phyloP scores from a whole-genome alignment of 2,329 filamentous ascomycete species.

The Trichoderma sp. region DNA sequence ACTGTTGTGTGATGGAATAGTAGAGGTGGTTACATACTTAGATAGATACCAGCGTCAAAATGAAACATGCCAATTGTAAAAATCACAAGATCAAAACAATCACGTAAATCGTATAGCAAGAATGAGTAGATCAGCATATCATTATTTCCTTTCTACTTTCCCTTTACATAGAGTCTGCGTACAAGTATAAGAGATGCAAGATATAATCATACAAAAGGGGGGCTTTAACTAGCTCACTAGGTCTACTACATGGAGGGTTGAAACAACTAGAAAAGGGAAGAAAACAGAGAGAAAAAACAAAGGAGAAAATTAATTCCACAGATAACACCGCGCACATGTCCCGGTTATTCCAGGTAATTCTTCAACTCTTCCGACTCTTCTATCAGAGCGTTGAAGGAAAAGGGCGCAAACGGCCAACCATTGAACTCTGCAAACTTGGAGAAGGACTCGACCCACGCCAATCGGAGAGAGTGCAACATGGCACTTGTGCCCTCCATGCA shows the following conservation, averaged over 20 bases:
- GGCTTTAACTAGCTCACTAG: conserved; percentile 24
- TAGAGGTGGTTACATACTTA: not conserved
- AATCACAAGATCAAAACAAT: too few relatives aligned
- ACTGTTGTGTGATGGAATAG: not conserved
- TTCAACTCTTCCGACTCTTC: conserved; percentile 73
- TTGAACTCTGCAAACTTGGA: conserved; percentile 95
- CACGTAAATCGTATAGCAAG: not conserved
- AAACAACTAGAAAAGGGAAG: not conserved
- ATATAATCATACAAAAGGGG: conserved; percentile 31
- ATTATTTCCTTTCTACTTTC: not conserved
- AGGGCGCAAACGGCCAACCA: conserved; percentile 82
- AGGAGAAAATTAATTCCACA: conserved; percentile 7
- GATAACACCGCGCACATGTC: conserved; percentile 15
- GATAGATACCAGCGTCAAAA: conserved; percentile 5
- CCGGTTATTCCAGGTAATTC: conserved; percentile 50
- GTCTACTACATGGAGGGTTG: conserved; percentile 28
- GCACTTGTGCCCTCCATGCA: conserved; percentile 96
- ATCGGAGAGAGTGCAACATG: conserved; percentile 87
- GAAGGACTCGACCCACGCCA: conserved; percentile 98
- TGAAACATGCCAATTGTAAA: not conserved
- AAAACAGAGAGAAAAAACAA: not conserved
- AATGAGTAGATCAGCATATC: not conserved
- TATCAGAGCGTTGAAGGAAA: conserved; percentile 79
- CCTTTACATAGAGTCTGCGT: not conserved
- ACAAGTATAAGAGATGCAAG: conserved; percentile 2